Conservation (phyloP, 1,284 basidiomycete species). For the Stygiomarasmius scandens region DNA sequence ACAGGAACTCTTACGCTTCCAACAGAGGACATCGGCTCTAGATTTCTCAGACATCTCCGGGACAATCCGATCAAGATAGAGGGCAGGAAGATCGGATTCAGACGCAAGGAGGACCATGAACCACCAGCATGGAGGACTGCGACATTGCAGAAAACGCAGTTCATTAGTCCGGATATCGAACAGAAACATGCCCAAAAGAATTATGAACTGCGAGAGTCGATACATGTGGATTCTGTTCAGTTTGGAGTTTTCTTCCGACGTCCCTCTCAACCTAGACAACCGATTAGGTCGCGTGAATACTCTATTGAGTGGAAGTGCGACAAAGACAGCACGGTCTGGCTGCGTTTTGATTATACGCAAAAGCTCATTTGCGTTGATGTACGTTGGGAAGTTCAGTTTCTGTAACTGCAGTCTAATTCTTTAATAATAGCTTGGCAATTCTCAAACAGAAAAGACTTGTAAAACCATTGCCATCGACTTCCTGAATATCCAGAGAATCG, state of each 20-base stretch:
- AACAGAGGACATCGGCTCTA: no score
- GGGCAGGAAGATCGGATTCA: no score
- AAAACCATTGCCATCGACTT: constrained; percentile 57
- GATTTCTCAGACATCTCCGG: no score
- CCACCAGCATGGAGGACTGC: constrained; percentile 16
- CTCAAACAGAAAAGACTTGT: constrained; percentile 50
- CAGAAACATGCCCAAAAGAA: constrained; percentile 53
- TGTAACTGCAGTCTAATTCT: constrained; percentile 2
- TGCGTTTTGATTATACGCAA: constrained; percentile 66
- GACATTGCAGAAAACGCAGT: constrained; percentile 60
- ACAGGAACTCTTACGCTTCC: no score
- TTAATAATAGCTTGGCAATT: constrained; percentile 53
- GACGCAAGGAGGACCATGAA: no score
- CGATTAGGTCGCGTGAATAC: constrained; percentile 51
- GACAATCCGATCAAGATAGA: no score
- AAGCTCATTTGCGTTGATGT: constrained; percentile 64
- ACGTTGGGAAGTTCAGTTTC: constrained; percentile 18
- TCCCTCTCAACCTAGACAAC: constrained; percentile 28
- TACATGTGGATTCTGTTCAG: constrained; percentile 62
- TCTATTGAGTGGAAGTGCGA: constrained; percentile 65
- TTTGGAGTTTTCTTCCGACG: constrained; percentile 58
- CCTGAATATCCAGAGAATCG: constrained; percentile 60
- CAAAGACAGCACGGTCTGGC: constrained; percentile 47
- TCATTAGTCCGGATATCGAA: constrained; percentile 60
- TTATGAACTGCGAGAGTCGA: constrained; percentile 42